A percentile compares a stretch with the other conserved stretches of the same genome.
Evolutionary conservation across 495 filamentous ascomycete species (phyloP).

Genomic region (Cercophora scortea): DNA sequence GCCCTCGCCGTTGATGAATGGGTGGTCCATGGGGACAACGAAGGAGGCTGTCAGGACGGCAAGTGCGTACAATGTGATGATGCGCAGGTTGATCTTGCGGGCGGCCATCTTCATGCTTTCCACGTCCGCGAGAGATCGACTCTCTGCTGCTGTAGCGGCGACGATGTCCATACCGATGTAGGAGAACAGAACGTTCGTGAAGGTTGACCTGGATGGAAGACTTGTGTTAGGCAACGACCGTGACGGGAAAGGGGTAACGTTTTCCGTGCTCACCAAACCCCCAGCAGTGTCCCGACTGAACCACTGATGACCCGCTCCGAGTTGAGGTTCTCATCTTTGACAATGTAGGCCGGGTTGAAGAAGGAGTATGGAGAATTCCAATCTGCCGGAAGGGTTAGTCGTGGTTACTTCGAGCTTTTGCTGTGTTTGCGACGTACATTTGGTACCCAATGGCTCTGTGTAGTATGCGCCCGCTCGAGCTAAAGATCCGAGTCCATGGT

Average conservation of each 20-base stretch:
- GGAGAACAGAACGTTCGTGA: conserved; percentile 35
- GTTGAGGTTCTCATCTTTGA: conserved; percentile 15
- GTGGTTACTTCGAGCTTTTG: neutral
- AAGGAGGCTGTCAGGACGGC: conserved; percentile 34
- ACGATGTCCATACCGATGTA: conserved; percentile 46
- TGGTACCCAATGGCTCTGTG: conserved; percentile 19
- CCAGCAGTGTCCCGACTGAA: conserved; percentile 22
- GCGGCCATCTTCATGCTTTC: conserved; percentile 46
- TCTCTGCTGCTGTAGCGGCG: conserved; percentile 40
- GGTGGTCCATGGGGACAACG: conserved; percentile 37
- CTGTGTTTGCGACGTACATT: conserved; percentile 16
- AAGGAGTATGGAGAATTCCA: conserved; percentile 31
- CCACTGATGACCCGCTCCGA: conserved; percentile 9
- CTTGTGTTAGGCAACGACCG: too few species aligned
- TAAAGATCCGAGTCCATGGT: conserved; percentile 5
- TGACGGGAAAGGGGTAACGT: too few species aligned
- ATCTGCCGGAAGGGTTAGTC: conserved; percentile 9
- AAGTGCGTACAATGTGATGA: conserved; percentile 37
- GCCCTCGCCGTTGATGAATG: conserved; percentile 35
- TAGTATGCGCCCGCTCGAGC: conserved; percentile 28
- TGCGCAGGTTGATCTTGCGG: conserved; percentile 38
- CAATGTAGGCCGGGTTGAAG: conserved; percentile 21
- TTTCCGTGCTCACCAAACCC: conserved; percentile 19
- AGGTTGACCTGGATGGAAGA: conserved; percentile 27
- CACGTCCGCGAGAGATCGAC: conserved; percentile 31